Evolutionary conservation across 805 yeast species (phyloP).

Genomic region (Debaryomyces castellii): DNA sequence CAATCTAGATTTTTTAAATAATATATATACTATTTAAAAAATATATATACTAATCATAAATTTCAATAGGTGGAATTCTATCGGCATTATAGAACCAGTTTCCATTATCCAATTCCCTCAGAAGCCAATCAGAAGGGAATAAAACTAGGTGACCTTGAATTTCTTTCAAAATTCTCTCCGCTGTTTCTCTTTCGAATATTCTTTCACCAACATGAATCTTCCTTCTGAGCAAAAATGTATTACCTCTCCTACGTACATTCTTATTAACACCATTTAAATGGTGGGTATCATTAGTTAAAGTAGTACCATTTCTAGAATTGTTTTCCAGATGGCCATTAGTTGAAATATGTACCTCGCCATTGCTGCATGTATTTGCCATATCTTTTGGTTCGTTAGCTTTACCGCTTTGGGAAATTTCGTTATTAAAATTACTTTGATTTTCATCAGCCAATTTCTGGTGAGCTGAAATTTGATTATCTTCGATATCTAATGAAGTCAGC

Average conservation of each 20-base stretch:
- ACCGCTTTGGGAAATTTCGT: background rate
- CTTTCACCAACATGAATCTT: slow-evolving; percentile 41
- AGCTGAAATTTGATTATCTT: background rate
- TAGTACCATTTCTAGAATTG: background rate
- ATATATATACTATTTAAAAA: background rate
- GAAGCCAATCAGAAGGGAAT: slow-evolving; percentile 92
- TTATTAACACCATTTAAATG: slow-evolving; percentile 3
- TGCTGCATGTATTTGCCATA: background rate
- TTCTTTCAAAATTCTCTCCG: slow-evolving; percentile 68
- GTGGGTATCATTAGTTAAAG: background rate
- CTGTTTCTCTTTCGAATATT: slow-evolving; percentile 70
- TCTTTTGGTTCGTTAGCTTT: background rate
- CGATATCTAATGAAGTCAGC: background rate
- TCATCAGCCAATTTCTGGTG: background rate
- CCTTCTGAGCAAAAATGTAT: slow-evolving; percentile 36
- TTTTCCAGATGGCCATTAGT: background rate
- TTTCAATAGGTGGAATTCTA: slow-evolving; percentile 91
- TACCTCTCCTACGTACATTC: slow-evolving; percentile 34
- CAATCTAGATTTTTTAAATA: background rate
- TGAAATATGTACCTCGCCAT: background rate
- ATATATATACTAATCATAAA: slow-evolving; percentile 72
- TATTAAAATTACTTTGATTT: background rate
- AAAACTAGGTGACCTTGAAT: slow-evolving; percentile 84
- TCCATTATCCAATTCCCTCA: slow-evolving; percentile 80
- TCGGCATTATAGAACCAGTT: slow-evolving; percentile 97